Evolutionary conservation across 2,329 filamentous ascomycete species (phyloP), one percentile per base, ranked within the genome.

Genomic region (Aspergillus brunneoviolaceus): DNA sequence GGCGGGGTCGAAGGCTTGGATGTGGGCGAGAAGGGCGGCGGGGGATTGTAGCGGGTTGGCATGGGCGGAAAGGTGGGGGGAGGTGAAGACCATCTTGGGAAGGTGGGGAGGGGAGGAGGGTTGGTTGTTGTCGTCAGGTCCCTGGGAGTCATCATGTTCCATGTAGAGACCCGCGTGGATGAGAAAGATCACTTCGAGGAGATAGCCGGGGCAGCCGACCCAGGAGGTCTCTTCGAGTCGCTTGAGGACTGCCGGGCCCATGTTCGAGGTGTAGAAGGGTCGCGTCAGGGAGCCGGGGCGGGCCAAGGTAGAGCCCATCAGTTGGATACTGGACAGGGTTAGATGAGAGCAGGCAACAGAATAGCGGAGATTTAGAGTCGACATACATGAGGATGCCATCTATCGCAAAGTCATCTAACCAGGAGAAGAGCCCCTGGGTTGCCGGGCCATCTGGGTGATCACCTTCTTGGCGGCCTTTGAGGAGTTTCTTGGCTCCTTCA

Each of bases 401-500:
- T 25, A 76, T 67, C 23, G 74, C 73, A 51, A 77, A 76, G 16
- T 69, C 68, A 58, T 76, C 70, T 21, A 77, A 64, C 57, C 72
- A 73, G 31, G 74, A 68, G 6, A 75, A 65, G 7, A 74, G 71
- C 14, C 65, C 62, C 60, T 65, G 55, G 12, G 61, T 12, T 64
- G 62, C 60, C 65, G 54, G 11, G 61, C 48, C 21, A 57, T 64
- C 29, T 58, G 60, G 16, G 62, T 49, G 3, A 56, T 55, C 35
- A 59, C 60, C 42, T 64, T 70, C 60, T 57, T 74, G 70, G 29
- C 80, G 70, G 9, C 72, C 71, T 45, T 76, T 73, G 27, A 83
- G 74, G 21, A 83, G 71, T 57, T 76, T 77, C 63, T 79, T 78
- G n/a, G 80, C 81, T 6, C 81, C 81, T 60, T 81, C 79, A 52